Evolutionary conservation across 2,329 filamentous ascomycete species (phyloP).

Genomic region (Nigrospora sphaerica): DNA sequence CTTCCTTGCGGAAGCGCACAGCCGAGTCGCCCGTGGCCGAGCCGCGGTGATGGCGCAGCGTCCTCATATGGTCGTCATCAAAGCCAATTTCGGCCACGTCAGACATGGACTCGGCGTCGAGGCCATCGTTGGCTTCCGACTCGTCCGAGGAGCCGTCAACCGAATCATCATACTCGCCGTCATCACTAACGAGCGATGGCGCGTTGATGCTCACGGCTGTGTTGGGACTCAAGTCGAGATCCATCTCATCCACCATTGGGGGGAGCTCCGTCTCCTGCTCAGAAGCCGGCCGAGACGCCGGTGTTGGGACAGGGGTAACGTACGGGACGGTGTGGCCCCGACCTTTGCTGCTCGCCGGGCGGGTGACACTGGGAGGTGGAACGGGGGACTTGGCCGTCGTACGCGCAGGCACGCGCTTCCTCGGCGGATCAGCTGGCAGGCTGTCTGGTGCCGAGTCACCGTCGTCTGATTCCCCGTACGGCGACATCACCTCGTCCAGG

Average conservation of each 20-base stretch:
- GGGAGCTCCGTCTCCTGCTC: conserved; percentile 12
- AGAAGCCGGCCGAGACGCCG: conserved; percentile 17
- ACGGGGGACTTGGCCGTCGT: conserved; percentile 42
- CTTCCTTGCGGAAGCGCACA: conserved; percentile 46
- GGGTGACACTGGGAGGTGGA: conserved; percentile 20
- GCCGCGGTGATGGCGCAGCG: conserved; percentile 35
- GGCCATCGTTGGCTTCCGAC: conserved; percentile 49
- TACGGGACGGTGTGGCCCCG: conserved; percentile 31
- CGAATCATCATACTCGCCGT: conserved; percentile 70
- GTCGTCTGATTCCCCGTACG: conserved; percentile 50
- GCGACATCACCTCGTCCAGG: conserved; percentile 39
- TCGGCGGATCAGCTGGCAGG: conserved; percentile 31
- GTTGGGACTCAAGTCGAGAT: conserved; percentile 60
- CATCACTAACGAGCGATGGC: conserved; percentile 73
- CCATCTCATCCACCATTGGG: conserved; percentile 42
- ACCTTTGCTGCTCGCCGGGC: conserved; percentile 53
- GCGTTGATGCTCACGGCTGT: conserved; percentile 68
- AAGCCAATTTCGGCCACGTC: conserved; percentile 57
- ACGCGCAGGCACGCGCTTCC: conserved; percentile 53
- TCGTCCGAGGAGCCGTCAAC: conserved; percentile 54
- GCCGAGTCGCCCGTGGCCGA: conserved; percentile 27
- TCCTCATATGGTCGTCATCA: conserved; percentile 45
- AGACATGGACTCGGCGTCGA: conserved; percentile 52
- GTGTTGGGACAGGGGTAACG: conserved; percentile 29
- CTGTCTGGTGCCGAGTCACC: conserved; percentile 33